Base-by-base conservation (phyloP, 164 flowering plant genomes). In the Macadamia integrifolia region DNA sequence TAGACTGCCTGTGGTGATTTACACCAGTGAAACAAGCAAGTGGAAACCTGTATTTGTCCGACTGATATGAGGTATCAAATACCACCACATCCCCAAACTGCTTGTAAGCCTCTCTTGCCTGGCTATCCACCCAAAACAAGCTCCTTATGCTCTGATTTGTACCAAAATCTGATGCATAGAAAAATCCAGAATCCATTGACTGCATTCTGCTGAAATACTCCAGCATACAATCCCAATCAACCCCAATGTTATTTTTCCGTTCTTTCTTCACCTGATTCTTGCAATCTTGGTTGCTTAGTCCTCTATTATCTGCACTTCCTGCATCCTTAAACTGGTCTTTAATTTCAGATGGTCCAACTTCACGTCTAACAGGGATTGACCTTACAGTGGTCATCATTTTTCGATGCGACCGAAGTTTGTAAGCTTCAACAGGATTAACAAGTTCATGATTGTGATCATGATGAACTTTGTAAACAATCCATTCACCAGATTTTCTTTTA, bases 331-430 rank as follows among this genome's bases (percentile, higher is more conserved):
- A 43, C 40, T 46, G 13, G 18, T 61, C 60, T n/a, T 61, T 52
- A 48, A 50, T 69, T 52, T 61, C 61, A 0, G 65, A 49, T 52
- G 65, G 71, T 61, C 65, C 71, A 61, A 61, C 44, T 61, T 58
- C 59, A 69, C 66, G 52, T 17, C 61, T 61, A 69, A 49, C 53
- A 15, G 61, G 66, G 18, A 60, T 64, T n/a, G 61, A 64, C 32
- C 42, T 30, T 52, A 64, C 61, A 18, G 59, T 52, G 28, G 23
- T 32, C 61, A 60, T 61, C 59, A 69, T 49, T 69, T 69, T 69
- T 23, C 60, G 64, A 69, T 69, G 71, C 61, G 71, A 69, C 31
- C 71, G 71, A 53, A 69, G 71, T 69, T 69, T 69, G 13, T 69
- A 64, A 52, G 71, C 65, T 61, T 68, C 61, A 40, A 55, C 64